Conservation (phyloP, 208 protist genomes). For the Crithidia sp. region DNA sequence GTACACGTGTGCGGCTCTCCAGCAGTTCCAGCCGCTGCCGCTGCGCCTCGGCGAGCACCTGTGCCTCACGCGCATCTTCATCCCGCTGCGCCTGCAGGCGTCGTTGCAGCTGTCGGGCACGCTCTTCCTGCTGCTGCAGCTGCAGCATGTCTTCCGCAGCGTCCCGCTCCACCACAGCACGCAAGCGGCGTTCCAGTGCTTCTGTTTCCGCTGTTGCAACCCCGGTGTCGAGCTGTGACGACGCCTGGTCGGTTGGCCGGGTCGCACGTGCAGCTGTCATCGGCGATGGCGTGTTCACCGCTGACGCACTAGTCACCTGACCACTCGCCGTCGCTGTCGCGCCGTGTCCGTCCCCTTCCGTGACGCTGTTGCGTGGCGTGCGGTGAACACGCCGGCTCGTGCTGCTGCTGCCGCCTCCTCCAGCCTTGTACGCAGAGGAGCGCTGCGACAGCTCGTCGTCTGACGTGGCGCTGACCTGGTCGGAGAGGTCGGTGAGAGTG, state of each 20-base stretch:
- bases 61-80: not conserved
- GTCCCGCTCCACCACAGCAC: not conserved
- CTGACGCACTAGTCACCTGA: not conserved
- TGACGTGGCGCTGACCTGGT: constrained; percentile 73
- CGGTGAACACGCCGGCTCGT: constrained; percentile 18
- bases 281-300: constrained; percentile 21
- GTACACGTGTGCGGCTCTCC: constrained; percentile 1
- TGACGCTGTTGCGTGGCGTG: constrained; percentile 11
- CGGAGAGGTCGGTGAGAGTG: constrained; percentile 18
- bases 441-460: constrained; percentile 64
- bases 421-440: constrained; percentile 14
- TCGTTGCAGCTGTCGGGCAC: not conserved
- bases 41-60: not conserved
- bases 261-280: constrained; percentile 17
- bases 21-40: not conserved
- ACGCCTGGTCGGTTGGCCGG: too few relatives aligned
- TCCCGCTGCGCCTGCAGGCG: constrained; percentile 7
- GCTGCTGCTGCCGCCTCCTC: constrained; percentile 7
- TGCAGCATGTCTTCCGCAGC: not conserved
- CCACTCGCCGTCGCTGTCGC: too few relatives aligned
- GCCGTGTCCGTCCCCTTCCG: not conserved
- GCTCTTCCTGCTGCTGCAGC: not conserved
- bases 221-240: too few relatives aligned
- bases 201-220: not conserved
- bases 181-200: not conserved